Evolutionary conservation across 2,329 filamentous ascomycete species (phyloP), one percentile per base, ranked within the genome.

Genomic region (Paraphaeosphaeria minitans): DNA sequence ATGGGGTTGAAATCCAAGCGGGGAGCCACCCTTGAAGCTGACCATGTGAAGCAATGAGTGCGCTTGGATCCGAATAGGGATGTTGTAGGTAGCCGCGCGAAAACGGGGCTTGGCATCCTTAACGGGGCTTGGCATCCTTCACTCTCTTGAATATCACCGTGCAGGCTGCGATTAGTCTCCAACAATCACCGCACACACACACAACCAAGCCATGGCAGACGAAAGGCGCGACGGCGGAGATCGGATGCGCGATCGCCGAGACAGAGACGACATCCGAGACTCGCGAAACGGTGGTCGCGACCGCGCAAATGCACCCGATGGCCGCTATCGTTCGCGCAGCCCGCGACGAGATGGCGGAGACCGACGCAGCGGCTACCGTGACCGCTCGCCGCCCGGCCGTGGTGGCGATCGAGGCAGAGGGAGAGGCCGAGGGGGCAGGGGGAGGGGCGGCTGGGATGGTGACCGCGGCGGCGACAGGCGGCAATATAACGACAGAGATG

Each of bases 271-370:
- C 52, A 59, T 50, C 24, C 64, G 61, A 47, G 62, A 60, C 46
- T 45, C 48, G 5, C 60, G 65, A 51, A 64, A 67, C 27, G 41
- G 37, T 42, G 52, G 49, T 31, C 58, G 56, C 47, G 58, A 56
- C 19, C 59, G 65, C 57, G 67, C 64, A 62, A 61, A 59, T 62
- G 64, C 66, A 57, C 61, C 61, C 52, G 67, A 71, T 21, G 64
- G 68, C 22, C 69, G 68, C 65, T 67, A 75, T 53, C 71, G 73
- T 16, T 75, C 73, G 22, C 68, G 73, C 54, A 75, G 72, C 58
- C 72, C 73, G 51, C 69, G 68, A 49, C 66, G 66, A 47, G 71
- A 74, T 31, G 70, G 71, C 45, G 68, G 69, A 52, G 63, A 60
- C 31, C 54, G 70, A 16, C 63, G 66, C n/a, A 66, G 70, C 57